Base-by-base conservation (phyloP, 371 early-diverging fungal genomes). In the Mucor plumbeus region DNA sequence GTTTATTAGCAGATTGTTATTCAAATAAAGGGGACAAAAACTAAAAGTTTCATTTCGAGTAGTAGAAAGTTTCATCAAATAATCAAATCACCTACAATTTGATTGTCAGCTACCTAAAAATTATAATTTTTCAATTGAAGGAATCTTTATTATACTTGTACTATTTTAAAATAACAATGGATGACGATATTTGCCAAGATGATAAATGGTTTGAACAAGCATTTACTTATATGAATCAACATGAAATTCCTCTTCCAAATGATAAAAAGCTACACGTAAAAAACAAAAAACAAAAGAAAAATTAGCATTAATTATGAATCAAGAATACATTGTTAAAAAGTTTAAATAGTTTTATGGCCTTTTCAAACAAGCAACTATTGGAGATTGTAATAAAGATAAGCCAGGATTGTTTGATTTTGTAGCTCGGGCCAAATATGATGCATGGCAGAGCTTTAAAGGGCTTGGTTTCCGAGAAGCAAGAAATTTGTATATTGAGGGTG, bases 371-470 rank as follows among this genome's bases (percentile, higher is more conserved):
- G 75, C 80, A 13, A 84, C 77, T 3, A 61, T 77, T 44, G 84
- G 84, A 8, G 80, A 81, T 41, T 73, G 74, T 53, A 72, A 76
- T 62, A 71, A 43, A 3, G 58, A 68, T 1, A 81, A 72, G 53
- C 84, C 84, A 14, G 66, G 67, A 31, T 58, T 84, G 26, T 78
- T 84, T 61, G 82, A 84, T 34, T 81, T 84, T 71, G 79, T 78
- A 6, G 78, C 63, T 5, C 75, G 84, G 15, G 84, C 84, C 1
- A 84, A 84, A 43, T 84, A 82, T 79, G 82, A 84, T 64, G 84
- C 84, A 4, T 84, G 84, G 84, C 67, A 84, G 19, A 48, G 47
- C 1, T 44, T 69, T 26, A 63, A 70, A 34, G 80, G 80, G 9
- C 65, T 78, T 63, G 35, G 69, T 4, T 53, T 55, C 11, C 47